phyloP scores from a whole-genome alignment of 768 basidiomycete genomes.

The Cystofilobasidium capitatum region DNA sequence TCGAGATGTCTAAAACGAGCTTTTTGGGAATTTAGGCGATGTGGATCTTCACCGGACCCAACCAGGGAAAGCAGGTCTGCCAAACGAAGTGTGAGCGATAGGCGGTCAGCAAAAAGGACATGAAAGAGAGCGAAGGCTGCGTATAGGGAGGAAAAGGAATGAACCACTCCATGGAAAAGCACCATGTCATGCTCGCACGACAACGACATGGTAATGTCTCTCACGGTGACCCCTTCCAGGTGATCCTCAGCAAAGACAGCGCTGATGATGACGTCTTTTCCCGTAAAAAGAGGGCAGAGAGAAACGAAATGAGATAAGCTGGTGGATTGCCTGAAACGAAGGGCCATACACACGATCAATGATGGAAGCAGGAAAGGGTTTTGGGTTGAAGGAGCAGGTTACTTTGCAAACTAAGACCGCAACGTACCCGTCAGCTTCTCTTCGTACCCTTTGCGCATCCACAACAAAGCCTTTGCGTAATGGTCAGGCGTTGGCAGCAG shows the following conservation, averaged over 20 bases:
- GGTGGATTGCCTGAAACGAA: not conserved
- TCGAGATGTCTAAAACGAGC: constrained; percentile 87
- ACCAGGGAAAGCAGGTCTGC: not conserved
- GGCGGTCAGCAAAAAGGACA: not conserved
- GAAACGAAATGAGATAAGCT: not conserved
- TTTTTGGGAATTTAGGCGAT: constrained; percentile 96
- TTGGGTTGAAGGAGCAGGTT: too few relatives aligned
- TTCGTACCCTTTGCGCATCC: constrained; percentile 99
- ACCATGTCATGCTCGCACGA: constrained; percentile 98
- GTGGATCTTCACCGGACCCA: constrained; percentile 56
- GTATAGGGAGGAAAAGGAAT: constrained; percentile 33
- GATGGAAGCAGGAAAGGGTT: too few relatives aligned
- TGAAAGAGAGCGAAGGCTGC: constrained; percentile 4
- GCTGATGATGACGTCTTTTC: constrained; percentile 88
- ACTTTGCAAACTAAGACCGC: too few relatives aligned
- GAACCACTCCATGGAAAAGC: constrained; percentile 91
- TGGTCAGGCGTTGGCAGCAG: constrained; percentile 83
- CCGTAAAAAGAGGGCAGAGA: not conserved
- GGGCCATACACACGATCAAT: not conserved
- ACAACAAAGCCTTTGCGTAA: constrained; percentile 92
- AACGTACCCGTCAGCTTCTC: constrained; percentile 75
- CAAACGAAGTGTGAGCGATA: not conserved
- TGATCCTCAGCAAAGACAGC: constrained; percentile 98
- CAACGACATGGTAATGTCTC: constrained; percentile 93
- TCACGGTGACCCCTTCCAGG: constrained; percentile 97